Evolutionary conservation across 305 asterid species (phyloP), one percentile per base, ranked within the genome.

Genomic region (Fraxinus dipetala): DNA sequence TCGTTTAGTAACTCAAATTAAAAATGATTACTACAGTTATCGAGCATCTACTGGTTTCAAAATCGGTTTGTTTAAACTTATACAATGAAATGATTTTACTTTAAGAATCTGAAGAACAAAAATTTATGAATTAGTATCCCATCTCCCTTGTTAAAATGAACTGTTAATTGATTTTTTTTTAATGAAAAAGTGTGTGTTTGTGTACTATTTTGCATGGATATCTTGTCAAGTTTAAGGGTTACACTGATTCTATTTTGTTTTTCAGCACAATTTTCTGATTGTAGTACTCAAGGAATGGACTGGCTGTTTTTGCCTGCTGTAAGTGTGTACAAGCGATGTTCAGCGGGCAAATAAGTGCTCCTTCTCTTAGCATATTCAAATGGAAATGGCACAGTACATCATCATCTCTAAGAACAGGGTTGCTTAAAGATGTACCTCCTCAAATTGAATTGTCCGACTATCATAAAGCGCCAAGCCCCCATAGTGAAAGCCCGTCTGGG

Each of bases 401-500:
- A 31, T 93, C 99, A 70, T 89, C 98, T 78, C 83, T 94, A 76
- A 88, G 87, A 32, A 80, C 91, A 76, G 92, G 93, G 54, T 85
- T 96, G 83, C 97, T 96, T 59, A 78, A 90, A 87, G 91, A 89
- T 61, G 89, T 77, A 63, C 90, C 91, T 51, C 91, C 84, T 65
- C 98, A 94, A 90, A 91, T 96, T 18, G 98, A 96, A 83, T 87
- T 96, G 84, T 93, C 98, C 1, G 95, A 91, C 82, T 96, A 96
- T 87, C 90, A 81, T 76, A 86, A 87, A 86, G 90, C 92, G 36
- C 97, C 98, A 32, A 93, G 97, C 87, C 91, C 88, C 8, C 86
- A 89, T 69, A 93, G 98, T 87, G 99, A 94, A 84, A 94, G 99
- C 90, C 98, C 98, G 5, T 93, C 98, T 36, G 98, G 95, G 78